phyloP scores from a whole-genome alignment of 164 flowering plant genomes.

The Vitis rupestris region DNA sequence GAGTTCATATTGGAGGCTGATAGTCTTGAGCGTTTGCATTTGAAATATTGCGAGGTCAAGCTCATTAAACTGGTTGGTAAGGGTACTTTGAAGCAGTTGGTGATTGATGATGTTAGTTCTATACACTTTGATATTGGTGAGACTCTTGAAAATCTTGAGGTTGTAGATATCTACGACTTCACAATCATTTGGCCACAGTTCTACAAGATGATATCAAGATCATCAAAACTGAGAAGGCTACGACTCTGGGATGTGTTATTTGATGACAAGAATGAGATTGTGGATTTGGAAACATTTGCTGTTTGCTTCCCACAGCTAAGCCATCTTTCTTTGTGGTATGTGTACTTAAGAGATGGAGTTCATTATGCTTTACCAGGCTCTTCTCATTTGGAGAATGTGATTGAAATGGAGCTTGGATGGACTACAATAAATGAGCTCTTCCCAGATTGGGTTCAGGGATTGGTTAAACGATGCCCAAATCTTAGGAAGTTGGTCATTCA shows the following conservation, averaged over 20 bases:
- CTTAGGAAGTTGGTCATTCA: constrained; percentile 50
- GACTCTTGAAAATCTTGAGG: constrained; percentile 66
- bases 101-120: constrained; percentile 83
- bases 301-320: constrained; percentile 64
- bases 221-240: constrained; percentile 70
- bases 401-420: constrained; percentile 82
- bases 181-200: constrained; percentile 82
- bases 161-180: constrained; percentile 83
- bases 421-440: constrained; percentile 61
- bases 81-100: constrained; percentile 59
- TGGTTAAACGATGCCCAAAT: constrained; percentile 51
- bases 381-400: constrained; percentile 56
- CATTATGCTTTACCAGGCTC: constrained; percentile 65
- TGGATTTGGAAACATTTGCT: constrained; percentile 76
- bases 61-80: constrained; percentile 74
- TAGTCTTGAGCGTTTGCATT: constrained; percentile 60
- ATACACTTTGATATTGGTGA: constrained; percentile 85
- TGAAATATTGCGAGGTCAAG: constrained; percentile 81
- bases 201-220: constrained; percentile 72
- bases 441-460: constrained; percentile 49
- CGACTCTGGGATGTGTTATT: constrained; percentile 81
- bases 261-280: constrained; percentile 79
- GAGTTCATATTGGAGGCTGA: constrained; percentile 87
- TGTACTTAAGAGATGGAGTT: constrained; percentile 62
- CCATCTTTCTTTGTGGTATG: constrained; percentile 69